Percentiles rank a stretch among this genome's conserved stretches.
Evolutionary conservation across 2,329 filamentous ascomycete genomes (phyloP).

Genomic region (Venturiaceae sp.): DNA sequence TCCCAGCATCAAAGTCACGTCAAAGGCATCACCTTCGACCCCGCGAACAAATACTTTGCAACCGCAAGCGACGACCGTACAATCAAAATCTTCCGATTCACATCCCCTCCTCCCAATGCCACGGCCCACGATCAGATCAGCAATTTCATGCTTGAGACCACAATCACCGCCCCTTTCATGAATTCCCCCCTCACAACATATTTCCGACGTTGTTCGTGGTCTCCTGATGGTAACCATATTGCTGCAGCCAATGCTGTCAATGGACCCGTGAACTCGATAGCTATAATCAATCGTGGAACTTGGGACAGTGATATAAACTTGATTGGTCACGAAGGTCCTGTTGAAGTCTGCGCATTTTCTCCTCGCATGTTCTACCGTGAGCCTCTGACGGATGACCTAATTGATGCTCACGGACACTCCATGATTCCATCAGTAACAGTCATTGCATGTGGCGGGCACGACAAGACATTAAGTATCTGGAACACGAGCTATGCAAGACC

Average conservation of each 20-base stretch:
- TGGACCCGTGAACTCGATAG: conserved; percentile 91
- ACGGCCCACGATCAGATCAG: conserved; percentile 92
- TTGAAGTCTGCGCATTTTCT: conserved; percentile 95
- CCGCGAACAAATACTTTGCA: conserved; percentile 98
- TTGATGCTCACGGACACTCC: conserved; percentile 31
- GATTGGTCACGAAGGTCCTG: conserved; percentile 93
- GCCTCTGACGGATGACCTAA: conserved; percentile 44
- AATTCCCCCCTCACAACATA: conserved; percentile 94
- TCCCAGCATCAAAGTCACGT: conserved; percentile 93
- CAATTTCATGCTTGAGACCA: conserved; percentile 93
- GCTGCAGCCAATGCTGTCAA: conserved; percentile 96
- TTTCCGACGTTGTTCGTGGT: conserved; percentile 95
- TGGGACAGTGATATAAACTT: conserved; percentile 98
- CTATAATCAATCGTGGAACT: conserved; percentile 81
- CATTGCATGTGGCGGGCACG: conserved; percentile 91
- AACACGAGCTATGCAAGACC: conserved; percentile 92
- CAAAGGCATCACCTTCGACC: conserved; percentile 97
- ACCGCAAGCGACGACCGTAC: conserved; percentile 95
- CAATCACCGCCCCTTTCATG: conserved; percentile 76
- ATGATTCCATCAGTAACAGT: conserved; percentile 63
- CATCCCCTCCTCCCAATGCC: conserved; percentile 79
- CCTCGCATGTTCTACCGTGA: conserved; percentile 76
- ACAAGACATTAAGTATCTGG: conserved; percentile 95
- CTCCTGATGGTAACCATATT: conserved; percentile 92
- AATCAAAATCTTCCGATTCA: conserved; percentile 95